These are phyloP conservation scores for Chaetomiaceae sp. DNA, from an alignment of 2,329 filamentous ascomycete species.

Conservation along the genomic window DNA sequence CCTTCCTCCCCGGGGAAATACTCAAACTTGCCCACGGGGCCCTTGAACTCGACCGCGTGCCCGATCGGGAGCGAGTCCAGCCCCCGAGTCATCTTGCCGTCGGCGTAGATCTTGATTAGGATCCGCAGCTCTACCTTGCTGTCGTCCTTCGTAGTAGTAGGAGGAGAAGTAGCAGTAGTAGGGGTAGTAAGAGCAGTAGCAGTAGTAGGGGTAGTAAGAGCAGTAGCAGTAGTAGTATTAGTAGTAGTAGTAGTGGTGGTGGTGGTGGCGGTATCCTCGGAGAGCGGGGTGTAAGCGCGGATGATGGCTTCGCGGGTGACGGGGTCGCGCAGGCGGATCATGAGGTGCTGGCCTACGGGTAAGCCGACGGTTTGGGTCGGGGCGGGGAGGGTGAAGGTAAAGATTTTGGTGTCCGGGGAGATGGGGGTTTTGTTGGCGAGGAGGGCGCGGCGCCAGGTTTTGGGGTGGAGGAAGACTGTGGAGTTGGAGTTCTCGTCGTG, in stretches of 20 bases:
- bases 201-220: too few relatives aligned
- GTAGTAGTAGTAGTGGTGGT: too few relatives aligned
- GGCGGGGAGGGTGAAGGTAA: conserved; percentile 75
- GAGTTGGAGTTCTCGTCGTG: too few relatives aligned
- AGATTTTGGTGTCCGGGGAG: conserved; percentile 75
- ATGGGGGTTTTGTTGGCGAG: conserved; percentile 65
- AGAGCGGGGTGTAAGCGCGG: conserved; percentile 82
- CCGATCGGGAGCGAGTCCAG: conserved; percentile 70
- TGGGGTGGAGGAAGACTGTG: conserved; percentile 65
- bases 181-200: too few relatives aligned
- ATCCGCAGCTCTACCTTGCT: conserved; percentile 60
- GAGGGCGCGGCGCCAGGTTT: conserved; percentile 67
- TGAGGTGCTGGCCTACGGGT: conserved; percentile 80
- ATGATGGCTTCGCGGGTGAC: conserved; percentile 69
- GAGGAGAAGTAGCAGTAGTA: too few relatives aligned
- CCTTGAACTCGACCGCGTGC: conserved; percentile 77
- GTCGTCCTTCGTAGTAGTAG: too few relatives aligned
- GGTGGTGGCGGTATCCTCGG: too few relatives aligned
- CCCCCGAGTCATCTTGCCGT: conserved; percentile 74
- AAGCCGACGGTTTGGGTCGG: conserved; percentile 66
- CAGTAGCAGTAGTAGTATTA: too few relatives aligned
- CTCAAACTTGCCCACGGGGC: conserved; percentile 79
- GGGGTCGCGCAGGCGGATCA: conserved; percentile 74
- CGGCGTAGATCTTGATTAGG: conserved; percentile 72
- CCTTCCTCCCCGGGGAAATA: too few relatives aligned